Percentiles rank a stretch among this genome's conserved stretches.
phyloP scores from a whole-genome alignment of 2,329 filamentous ascomycete species.

The Paecilomyces dactylethromorphus region DNA sequence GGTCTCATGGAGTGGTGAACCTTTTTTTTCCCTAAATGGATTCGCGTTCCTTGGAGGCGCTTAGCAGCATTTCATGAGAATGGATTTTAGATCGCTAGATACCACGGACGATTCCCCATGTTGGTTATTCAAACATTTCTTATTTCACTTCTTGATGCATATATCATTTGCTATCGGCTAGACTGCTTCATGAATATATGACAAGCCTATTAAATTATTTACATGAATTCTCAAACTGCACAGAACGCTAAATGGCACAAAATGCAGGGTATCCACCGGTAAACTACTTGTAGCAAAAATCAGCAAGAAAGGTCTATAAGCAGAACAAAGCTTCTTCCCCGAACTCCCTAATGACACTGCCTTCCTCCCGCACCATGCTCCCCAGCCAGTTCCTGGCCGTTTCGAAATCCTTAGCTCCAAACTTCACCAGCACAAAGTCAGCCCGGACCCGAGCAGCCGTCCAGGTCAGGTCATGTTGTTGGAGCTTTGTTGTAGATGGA shows the following conservation, averaged over 20 bases:
- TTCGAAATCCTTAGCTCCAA: constrained; percentile 76
- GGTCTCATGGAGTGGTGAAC: background rate
- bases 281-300: no score
- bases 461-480: constrained; percentile 59
- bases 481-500: constrained; percentile 33
- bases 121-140: background rate
- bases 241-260: background rate
- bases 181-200: no score
- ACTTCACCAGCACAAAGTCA: constrained; percentile 85
- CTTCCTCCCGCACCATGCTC: constrained; percentile 66
- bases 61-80: background rate
- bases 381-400: constrained; percentile 74
- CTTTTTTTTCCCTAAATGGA: background rate
- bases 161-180: no score
- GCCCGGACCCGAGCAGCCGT: constrained; percentile 68
- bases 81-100: background rate
- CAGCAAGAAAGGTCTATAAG: constrained; percentile 34
- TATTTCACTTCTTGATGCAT: no score
- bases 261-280: no score
- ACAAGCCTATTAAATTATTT: no score
- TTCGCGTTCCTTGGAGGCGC: background rate
- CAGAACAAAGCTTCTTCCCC: constrained; percentile 78
- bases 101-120: background rate
- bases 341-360: constrained; percentile 63
- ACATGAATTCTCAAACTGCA: no score